Conservation (phyloP, 495 filamentous ascomycete genomes). For the Penicillium turbatum region DNA sequence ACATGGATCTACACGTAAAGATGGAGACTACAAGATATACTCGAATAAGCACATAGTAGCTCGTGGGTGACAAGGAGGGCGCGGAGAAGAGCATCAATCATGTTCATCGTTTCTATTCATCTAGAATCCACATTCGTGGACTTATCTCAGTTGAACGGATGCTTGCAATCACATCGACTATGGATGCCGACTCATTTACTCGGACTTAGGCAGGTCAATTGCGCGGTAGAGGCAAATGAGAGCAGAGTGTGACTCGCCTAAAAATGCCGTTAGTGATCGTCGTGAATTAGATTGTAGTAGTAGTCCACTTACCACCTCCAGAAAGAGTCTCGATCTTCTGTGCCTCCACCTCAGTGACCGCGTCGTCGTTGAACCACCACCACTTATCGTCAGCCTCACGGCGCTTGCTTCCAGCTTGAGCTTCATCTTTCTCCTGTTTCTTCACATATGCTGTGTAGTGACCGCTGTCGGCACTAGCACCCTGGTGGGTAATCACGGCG, state of each 20-base stretch:
- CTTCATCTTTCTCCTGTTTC: slow-evolving; percentile 64
- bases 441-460: slow-evolving; percentile 98
- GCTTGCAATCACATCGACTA: background rate
- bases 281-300: background rate
- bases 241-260: slow-evolving; percentile 88
- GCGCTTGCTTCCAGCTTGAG: slow-evolving; percentile 59
- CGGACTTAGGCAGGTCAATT: slow-evolving; percentile 57
- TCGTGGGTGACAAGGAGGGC: background rate
- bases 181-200: slow-evolving; percentile 27
- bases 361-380: slow-evolving; percentile 99
- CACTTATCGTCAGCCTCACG: slow-evolving; percentile 85
- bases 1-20: too few species aligned
- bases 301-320: slow-evolving; percentile 67
- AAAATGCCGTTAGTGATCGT: slow-evolving; percentile 16
- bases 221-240: slow-evolving; percentile 90
- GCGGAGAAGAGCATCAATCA: slow-evolving; percentile 14
- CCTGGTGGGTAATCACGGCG: slow-evolving; percentile 96
- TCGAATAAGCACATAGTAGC: too few species aligned
- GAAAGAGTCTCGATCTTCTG: slow-evolving; percentile 89
- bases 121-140: slow-evolving; percentile 14
- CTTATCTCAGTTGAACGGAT: slow-evolving; percentile 2
- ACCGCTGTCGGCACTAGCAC: slow-evolving; percentile 91
- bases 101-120: slow-evolving; percentile 30
- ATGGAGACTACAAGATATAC: too few species aligned
- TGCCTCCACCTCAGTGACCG: slow-evolving; percentile 84